These are phyloP conservation scores for Earliella scabrosa DNA, from an alignment of 1,284 basidiomycete genomes.

Conservation along the genomic window DNA sequence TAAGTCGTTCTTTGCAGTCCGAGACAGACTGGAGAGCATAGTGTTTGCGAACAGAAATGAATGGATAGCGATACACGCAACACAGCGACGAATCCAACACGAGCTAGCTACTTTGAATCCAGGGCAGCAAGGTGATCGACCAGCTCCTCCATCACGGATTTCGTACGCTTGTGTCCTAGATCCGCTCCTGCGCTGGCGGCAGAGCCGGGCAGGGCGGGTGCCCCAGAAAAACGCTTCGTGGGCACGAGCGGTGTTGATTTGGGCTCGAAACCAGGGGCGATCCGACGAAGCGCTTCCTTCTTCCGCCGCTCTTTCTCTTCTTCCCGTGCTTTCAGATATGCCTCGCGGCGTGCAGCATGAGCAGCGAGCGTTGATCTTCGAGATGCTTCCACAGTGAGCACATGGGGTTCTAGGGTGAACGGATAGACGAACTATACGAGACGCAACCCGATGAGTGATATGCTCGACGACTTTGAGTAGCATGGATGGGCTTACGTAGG, in stretches of 20 bases:
- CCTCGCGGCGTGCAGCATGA: conserved; percentile 67
- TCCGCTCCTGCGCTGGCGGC: conserved; percentile 1
- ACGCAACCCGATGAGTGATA: neutral
- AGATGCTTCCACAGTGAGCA: conserved; percentile 73
- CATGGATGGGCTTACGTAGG: conserved; percentile 68
- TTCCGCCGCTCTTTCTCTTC: conserved; percentile 80
- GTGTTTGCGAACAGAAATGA: neutral
- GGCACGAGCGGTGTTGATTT: conserved; percentile 60
- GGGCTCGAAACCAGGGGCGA: conserved; percentile 80
- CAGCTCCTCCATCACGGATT: conserved; percentile 80
- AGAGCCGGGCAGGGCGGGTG: neutral
- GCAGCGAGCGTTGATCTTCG: conserved; percentile 69
- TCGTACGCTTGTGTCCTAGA: conserved; percentile 30
- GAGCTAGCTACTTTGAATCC: conserved; percentile 44
- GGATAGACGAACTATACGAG: conserved; percentile 91
- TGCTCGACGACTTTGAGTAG: neutral
- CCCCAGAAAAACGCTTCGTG: conserved; percentile 32
- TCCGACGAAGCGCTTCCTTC: conserved; percentile 72
- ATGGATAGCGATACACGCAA: neutral
- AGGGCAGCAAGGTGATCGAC: conserved; percentile 78
- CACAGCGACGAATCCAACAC: no score
- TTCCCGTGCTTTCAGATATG: conserved; percentile 70
- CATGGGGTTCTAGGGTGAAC: conserved; percentile 87
- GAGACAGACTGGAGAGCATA: no score
- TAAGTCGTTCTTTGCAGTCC: no score